Percentiles rank a stretch among this genome's conserved stretches.
phyloP scores from a whole-genome alignment of 2,329 filamentous ascomycete species.

The Graphilbum fragrans region DNA sequence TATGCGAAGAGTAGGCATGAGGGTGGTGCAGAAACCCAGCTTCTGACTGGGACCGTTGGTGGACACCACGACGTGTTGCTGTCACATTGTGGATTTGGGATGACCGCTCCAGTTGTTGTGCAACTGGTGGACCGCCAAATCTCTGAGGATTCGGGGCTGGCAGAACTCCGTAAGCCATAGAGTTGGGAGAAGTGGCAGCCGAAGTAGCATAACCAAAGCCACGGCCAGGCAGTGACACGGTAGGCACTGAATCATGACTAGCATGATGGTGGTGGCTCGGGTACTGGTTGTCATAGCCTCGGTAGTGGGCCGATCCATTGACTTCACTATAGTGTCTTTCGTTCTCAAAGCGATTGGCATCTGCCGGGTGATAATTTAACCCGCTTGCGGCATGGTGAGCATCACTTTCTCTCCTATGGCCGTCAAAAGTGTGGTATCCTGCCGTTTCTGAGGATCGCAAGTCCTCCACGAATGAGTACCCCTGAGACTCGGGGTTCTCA shows the following conservation, averaged over 20 bases:
- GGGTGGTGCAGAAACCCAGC: slow-evolving; percentile 3
- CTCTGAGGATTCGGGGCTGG: slow-evolving; percentile 6
- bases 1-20: neutral
- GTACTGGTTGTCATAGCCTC: neutral
- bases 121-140: neutral
- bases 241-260: neutral
- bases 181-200: neutral
- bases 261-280: neutral
- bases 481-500: slow-evolving; percentile 14
- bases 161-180: neutral
- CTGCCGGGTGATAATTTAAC: neutral
- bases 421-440: too few species aligned
- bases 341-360: neutral
- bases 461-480: neutral
- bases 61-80: slow-evolving; percentile 1
- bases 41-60: slow-evolving; percentile 13
- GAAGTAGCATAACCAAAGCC: neutral
- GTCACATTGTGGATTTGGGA: slow-evolving; percentile 1
- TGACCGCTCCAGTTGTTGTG: slow-evolving; percentile 4
- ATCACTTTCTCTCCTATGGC: too few species aligned
- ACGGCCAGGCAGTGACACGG: neutral
- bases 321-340: too few species aligned
- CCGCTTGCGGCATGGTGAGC: too few species aligned
- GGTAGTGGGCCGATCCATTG: too few species aligned
- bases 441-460: neutral